Percentiles rank a stretch among this genome's conserved stretches.
These are phyloP conservation scores for Phytophthora citricola DNA, from an alignment of 352 stramenopile genomes.

Conservation along the genomic window DNA sequence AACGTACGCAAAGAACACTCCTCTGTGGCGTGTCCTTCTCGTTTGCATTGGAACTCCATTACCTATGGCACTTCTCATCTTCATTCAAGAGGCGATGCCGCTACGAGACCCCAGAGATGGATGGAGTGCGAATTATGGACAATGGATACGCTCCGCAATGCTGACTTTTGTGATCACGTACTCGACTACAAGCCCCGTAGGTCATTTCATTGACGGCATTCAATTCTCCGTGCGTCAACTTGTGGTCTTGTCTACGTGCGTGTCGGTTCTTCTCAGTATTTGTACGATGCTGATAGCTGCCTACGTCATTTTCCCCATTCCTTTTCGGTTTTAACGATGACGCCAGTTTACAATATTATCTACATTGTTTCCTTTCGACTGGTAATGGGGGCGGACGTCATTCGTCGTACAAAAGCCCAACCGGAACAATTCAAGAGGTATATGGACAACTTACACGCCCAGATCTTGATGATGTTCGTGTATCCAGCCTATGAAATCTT, in stretches of 20 bases:
- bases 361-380: constrained; percentile 4
- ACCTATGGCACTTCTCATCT: constrained; percentile 3
- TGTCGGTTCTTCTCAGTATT: constrained; percentile 1
- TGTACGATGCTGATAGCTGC: too few species aligned
- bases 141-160: constrained; percentile 26
- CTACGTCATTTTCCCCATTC: constrained; percentile 11
- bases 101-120: constrained; percentile 23
- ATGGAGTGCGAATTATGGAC: constrained; percentile 26
- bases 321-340: constrained; percentile 8
- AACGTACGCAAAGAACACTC: constrained; percentile 18
- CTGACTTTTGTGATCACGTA: constrained; percentile 13
- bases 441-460: constrained; percentile 7
- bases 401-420: background rate
- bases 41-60: constrained; percentile 21
- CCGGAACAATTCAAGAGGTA: too few species aligned
- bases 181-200: background rate
- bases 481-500: constrained; percentile 27
- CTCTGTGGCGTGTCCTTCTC: background rate
- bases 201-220: constrained; percentile 12
- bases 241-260: background rate
- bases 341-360: constrained; percentile 6
- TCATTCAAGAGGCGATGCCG: constrained; percentile 21
- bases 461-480: constrained; percentile 8
- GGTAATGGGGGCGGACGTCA: background rate
- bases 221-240: background rate